Percentiles rank a stretch among this genome's conserved stretches.
phyloP scores from a whole-genome alignment of 345 rosid species.

The Fremontodendron californicum region DNA sequence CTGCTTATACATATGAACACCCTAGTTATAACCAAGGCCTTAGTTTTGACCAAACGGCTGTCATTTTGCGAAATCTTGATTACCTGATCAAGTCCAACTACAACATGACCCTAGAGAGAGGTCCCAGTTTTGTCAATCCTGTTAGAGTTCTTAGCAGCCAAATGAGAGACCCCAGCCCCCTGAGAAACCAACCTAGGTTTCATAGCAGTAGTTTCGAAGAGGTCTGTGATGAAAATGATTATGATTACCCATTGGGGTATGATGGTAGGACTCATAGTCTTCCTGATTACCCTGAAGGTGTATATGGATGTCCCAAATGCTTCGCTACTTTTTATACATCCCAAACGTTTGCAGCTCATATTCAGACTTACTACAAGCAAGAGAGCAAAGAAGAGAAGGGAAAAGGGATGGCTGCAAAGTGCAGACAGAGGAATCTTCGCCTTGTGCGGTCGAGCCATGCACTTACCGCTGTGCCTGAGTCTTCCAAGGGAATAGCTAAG shows the following conservation, averaged over 20 bases:
- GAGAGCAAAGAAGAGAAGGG: conserved; percentile 25
- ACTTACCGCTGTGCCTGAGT: not conserved
- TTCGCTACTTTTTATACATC: not conserved
- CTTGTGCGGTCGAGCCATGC: not conserved
- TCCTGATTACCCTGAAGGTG: conserved; percentile 20
- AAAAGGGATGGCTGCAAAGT: conserved; percentile 20
- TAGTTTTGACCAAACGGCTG: not conserved
- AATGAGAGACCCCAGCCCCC: not conserved
- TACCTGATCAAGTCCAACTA: not conserved
- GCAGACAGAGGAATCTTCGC: conserved; percentile 10
- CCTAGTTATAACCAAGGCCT: not conserved
- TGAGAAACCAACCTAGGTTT: not conserved
- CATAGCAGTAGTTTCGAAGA: not conserved
- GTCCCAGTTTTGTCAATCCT: no score
- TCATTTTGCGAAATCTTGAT: not conserved
- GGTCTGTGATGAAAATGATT: not conserved
- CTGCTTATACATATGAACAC: not conserved
- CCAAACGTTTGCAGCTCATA: conserved; percentile 28
- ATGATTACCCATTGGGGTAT: not conserved
- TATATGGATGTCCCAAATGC: conserved; percentile 30
- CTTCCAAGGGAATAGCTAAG: not conserved
- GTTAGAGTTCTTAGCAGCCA: not conserved
- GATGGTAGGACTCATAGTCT: conserved; percentile 33
- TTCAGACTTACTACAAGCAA: conserved; percentile 2
- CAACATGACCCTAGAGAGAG: not conserved